Conservation (phyloP, 2,329 filamentous ascomycete genomes). For the Arthrinium phaeospermum region DNA sequence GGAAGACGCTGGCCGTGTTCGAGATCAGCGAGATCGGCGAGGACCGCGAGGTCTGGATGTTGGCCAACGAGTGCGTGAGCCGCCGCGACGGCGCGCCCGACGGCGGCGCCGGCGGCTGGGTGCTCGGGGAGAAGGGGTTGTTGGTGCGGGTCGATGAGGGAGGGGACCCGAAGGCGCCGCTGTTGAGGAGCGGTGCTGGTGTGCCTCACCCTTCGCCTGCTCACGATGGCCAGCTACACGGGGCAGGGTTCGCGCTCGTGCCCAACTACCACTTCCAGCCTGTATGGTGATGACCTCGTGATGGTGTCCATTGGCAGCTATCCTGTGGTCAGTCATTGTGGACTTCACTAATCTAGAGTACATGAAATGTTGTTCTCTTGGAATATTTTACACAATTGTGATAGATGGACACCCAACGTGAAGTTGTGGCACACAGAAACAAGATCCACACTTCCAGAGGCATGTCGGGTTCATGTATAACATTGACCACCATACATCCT, state of each 20-base stretch:
- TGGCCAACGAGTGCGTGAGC: slow-evolving; percentile 34
- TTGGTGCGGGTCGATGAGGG: slow-evolving; percentile 10
- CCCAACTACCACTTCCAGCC: slow-evolving; percentile 1
- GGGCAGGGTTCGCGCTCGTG: background rate
- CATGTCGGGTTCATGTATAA: too few relatives aligned
- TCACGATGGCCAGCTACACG: background rate
- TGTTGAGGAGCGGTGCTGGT: background rate
- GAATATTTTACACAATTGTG: too few relatives aligned
- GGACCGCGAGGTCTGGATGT: slow-evolving; percentile 52
- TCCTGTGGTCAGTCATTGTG: background rate
- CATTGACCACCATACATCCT: too few relatives aligned
- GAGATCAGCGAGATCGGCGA: slow-evolving; percentile 53
- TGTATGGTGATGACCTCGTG: background rate
- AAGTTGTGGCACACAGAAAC: background rate
- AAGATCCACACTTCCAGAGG: too few relatives aligned
- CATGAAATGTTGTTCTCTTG: too few relatives aligned
- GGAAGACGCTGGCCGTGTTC: slow-evolving; percentile 51
- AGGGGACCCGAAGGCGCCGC: background rate
- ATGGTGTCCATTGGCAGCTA: background rate
- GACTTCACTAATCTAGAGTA: too few relatives aligned
- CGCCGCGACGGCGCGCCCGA: background rate
- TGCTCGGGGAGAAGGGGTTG: background rate
- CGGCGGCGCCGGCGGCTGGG: background rate
- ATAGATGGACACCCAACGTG: too few relatives aligned
- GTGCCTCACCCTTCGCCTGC: background rate